phyloP scores from a whole-genome alignment of 768 basidiomycete species.

The Termitomyces titanicus region DNA sequence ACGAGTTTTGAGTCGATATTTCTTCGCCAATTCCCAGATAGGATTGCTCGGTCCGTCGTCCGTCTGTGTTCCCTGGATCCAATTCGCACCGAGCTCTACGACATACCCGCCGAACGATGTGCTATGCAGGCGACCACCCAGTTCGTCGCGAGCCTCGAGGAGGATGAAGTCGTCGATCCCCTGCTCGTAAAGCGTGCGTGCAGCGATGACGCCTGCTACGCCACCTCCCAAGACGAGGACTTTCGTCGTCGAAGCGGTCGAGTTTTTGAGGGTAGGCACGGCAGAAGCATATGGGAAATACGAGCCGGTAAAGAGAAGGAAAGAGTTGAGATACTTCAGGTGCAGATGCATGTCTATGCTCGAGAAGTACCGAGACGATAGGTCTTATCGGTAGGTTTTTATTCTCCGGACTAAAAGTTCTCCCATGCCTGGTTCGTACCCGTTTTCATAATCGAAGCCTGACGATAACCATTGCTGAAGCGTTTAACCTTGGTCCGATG shows the following conservation, averaged over 20 bases:
- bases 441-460: too few species aligned
- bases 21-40: slow-evolving; percentile 52
- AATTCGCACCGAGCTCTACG: slow-evolving; percentile 59
- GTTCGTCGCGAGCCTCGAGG: slow-evolving; percentile 50
- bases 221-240: slow-evolving; percentile 68
- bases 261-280: too few species aligned
- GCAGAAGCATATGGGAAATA: not conserved
- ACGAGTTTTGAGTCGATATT: slow-evolving; percentile 45
- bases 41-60: slow-evolving; percentile 54
- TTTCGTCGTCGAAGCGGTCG: too few species aligned
- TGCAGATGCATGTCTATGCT: not conserved
- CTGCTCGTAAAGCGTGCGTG: slow-evolving; percentile 50
- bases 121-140: slow-evolving; percentile 60
- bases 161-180: slow-evolving; percentile 58
- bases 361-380: too few species aligned
- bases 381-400: not conserved
- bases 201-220: slow-evolving; percentile 62
- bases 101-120: slow-evolving; percentile 41
- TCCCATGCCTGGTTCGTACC: too few species aligned
- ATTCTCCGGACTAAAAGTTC: not conserved
- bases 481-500: too few species aligned
- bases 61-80: slow-evolving; percentile 51
- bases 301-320: not conserved
- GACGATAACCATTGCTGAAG: too few species aligned
- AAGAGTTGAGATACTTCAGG: not conserved